Evolutionary conservation across 495 filamentous ascomycete genomes (phyloP).

Genomic region (Diplogelasinospora grovesii): DNA sequence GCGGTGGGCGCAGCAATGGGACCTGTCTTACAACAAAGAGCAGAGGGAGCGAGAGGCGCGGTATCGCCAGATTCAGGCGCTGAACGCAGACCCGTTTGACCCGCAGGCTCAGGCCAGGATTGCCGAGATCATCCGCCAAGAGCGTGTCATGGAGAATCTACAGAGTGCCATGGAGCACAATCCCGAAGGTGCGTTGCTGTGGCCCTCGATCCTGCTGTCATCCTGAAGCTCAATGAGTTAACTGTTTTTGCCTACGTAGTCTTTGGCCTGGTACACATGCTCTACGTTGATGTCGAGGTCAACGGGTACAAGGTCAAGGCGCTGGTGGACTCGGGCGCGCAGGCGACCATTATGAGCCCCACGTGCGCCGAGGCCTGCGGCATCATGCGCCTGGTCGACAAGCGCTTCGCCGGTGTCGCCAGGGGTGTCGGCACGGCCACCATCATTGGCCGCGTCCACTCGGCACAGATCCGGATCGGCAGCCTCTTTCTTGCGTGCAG

Average conservation of each 20-base stretch:
- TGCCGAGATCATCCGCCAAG: constrained; percentile 92
- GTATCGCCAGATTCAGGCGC: constrained; percentile 63
- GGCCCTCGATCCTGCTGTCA: too few relatives aligned
- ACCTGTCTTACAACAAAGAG: constrained; percentile 59
- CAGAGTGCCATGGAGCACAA: constrained; percentile 95
- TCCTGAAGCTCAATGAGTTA: neutral
- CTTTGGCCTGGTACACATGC: constrained; percentile 87
- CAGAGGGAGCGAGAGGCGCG: constrained; percentile 64
- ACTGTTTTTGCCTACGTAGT: constrained; percentile 50
- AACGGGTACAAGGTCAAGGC: constrained; percentile 89
- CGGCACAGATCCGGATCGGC: constrained; percentile 89
- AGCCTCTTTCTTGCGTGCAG: constrained; percentile 80
- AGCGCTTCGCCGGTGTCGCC: constrained; percentile 82
- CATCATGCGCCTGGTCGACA: constrained; percentile 96
- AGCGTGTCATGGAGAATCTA: constrained; percentile 86
- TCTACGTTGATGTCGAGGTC: constrained; percentile 94
- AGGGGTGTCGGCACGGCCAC: constrained; percentile 88
- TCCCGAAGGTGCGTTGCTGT: constrained; percentile 89
- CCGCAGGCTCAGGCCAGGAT: constrained; percentile 85
- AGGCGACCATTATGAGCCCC: constrained; percentile 98
- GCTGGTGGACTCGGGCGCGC: constrained; percentile 94
- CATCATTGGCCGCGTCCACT: constrained; percentile 91
- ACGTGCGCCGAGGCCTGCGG: constrained; percentile 82
- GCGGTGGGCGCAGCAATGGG: constrained; percentile 64
- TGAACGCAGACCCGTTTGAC: constrained; percentile 92